These are phyloP conservation scores for Beauveria australis DNA, from an alignment of 2,329 filamentous ascomycete species.

Conservation along the genomic window DNA sequence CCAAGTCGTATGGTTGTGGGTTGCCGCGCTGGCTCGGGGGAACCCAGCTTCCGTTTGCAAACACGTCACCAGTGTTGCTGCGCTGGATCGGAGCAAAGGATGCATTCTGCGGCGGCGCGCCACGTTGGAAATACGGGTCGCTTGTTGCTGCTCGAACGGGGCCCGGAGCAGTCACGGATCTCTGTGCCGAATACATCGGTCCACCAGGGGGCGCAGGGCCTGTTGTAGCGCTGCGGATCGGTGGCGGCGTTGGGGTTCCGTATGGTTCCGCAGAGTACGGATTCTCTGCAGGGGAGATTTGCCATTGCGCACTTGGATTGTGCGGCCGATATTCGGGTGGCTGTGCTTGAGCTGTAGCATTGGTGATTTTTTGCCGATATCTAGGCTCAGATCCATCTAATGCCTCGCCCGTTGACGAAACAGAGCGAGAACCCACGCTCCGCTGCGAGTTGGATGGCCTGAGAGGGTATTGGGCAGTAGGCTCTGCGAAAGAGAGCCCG, in stretches of 20 bases:
- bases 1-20: constrained; percentile 29
- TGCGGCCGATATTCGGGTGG: constrained; percentile 22
- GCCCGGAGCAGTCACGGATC: constrained; percentile 38
- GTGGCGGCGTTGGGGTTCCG: neutral
- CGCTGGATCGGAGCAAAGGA: neutral
- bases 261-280: neutral
- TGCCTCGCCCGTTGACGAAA: neutral
- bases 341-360: neutral
- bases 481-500: neutral
- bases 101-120: constrained; percentile 1
- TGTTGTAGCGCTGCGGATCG: constrained; percentile 19
- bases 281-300: constrained; percentile 17
- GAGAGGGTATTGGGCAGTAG: too few relatives aligned
- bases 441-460: constrained; percentile 5
- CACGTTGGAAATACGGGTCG: constrained; percentile 14
- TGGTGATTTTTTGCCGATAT: neutral
- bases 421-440: neutral
- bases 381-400: neutral
- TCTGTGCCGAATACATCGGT: constrained; percentile 29
- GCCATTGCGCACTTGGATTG: constrained; percentile 22
- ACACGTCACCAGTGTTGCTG: neutral
- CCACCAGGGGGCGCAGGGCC: constrained; percentile 26
- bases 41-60: neutral
- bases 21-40: constrained; percentile 17
- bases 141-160: constrained; percentile 21